Conservation (phyloP, 768 basidiomycete genomes). For the Amanita polypyramis region DNA sequence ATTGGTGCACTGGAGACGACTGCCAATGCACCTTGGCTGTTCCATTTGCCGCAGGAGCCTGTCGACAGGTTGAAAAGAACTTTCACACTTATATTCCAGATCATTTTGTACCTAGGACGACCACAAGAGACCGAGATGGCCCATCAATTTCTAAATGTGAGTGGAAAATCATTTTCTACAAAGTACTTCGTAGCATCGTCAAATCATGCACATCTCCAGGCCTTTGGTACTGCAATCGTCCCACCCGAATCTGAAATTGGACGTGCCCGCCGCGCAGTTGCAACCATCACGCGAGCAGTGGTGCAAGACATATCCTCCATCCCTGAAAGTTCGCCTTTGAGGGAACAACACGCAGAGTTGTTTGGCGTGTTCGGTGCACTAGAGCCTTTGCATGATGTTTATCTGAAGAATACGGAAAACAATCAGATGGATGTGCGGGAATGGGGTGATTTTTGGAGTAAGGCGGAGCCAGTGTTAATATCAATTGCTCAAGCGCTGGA, state of each 20-base stretch:
- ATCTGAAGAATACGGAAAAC: conserved; percentile 8
- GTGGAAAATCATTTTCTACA: background rate
- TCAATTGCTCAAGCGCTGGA: conserved; percentile 15
- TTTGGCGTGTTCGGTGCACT: conserved; percentile 17
- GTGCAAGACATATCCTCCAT: conserved; percentile 15
- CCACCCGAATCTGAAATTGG: conserved; percentile 17
- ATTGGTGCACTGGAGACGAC: conserved; percentile 16
- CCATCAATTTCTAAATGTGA: conserved; percentile 14
- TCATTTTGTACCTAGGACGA: conserved; percentile 17
- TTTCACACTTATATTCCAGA: conserved; percentile 17
- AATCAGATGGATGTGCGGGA: conserved; percentile 3
- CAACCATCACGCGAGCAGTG: conserved; percentile 12
- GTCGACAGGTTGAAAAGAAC: conserved; percentile 13
- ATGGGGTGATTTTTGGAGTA: conserved; percentile 16
- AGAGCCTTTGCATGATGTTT: conserved; percentile 14
- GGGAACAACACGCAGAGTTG: conserved; percentile 12
- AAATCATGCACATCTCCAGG: conserved; percentile 7
- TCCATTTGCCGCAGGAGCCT: conserved; percentile 10
- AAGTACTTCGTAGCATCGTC: background rate
- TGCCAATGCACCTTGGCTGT: conserved; percentile 16
- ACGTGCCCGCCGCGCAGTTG: conserved; percentile 15
- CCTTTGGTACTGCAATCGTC: conserved; percentile 15
- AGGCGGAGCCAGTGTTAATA: conserved; percentile 16
- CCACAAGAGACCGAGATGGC: conserved; percentile 10
- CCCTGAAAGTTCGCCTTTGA: conserved; percentile 12